Conservation (phyloP, 1,284 basidiomycete species). For the Ganoderma sinense region DNA sequence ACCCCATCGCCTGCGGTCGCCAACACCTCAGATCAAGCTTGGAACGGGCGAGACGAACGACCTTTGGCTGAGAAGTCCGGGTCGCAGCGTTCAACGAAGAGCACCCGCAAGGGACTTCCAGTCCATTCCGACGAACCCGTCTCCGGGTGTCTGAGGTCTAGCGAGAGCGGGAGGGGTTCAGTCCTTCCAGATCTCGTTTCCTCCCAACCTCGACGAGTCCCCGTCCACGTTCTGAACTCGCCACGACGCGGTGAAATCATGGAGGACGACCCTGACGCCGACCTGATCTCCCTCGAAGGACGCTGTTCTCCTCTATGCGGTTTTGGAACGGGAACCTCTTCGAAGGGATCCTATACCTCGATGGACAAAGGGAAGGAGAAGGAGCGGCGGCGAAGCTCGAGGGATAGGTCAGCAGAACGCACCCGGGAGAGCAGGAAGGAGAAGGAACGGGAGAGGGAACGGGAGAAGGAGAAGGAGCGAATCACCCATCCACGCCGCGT, state of each 20-base stretch:
- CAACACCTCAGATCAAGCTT: constrained; percentile 17
- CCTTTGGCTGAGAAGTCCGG: constrained; percentile 36
- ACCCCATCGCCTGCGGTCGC: constrained; percentile 29
- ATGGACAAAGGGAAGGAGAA: constrained; percentile 38
- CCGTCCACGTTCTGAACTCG: constrained; percentile 34
- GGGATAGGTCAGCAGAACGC: constrained; percentile 24
- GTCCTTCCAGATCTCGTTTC: constrained; percentile 27
- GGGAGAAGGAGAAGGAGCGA: constrained; percentile 34
- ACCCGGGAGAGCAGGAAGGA: constrained; percentile 26
- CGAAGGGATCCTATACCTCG: constrained; percentile 30
- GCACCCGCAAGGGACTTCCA: constrained; percentile 23
- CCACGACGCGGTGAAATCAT: constrained; percentile 31
- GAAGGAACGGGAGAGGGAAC: constrained; percentile 30
- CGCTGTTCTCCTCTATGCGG: constrained; percentile 43
- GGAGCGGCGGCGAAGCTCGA: constrained; percentile 25
- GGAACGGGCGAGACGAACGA: constrained; percentile 27
- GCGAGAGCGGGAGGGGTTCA: constrained; percentile 26
- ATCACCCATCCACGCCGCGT: constrained; percentile 41
- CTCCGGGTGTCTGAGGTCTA: constrained; percentile 23
- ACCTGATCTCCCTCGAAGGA: constrained; percentile 33
- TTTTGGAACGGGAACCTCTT: constrained; percentile 30
- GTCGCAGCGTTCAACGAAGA: constrained; percentile 30
- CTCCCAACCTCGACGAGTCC: constrained; percentile 29
- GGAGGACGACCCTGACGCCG: constrained; percentile 31
- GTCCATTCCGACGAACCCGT: constrained; percentile 21